Base-by-base conservation (phyloP, 495 filamentous ascomycete genomes). In the Cercophora samala region DNA sequence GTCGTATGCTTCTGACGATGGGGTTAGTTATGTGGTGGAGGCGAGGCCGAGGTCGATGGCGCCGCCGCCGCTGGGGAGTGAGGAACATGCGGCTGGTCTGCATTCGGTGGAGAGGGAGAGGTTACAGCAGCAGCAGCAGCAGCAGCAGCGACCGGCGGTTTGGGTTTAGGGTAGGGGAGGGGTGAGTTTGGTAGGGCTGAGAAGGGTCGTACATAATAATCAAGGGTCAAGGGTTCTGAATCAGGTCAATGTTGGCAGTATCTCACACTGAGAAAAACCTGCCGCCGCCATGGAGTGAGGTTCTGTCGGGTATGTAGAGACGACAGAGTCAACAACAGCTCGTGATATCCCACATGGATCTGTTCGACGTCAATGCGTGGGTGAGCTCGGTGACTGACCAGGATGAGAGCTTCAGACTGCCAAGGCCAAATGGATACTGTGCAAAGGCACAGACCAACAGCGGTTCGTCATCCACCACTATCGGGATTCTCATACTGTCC, bases 1-100 rank as follows among this genome's bases (percentile, higher is more conserved):
- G 51, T 90, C 87, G 24, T 93, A 92, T 72, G 78, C 83, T 19
- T 91, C 88, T 0, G 89, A 91, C 21, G 86, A 93, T 67, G 89
- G 90, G 0, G 81, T 93, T 18, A 81, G 82, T 56, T 91, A 92
- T 68, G 87, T 88, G 22, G 81, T 91, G 18, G 84, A 87, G 62
- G 87, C 87, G 8, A 80, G 81, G 58, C 86, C 86, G 23, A 70
- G 86, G 68, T 85, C 83, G 9, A 81, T 83, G 17, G 80, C 78
- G 6, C 81, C 83, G 17, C 74, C 74, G 15, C 29, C 60, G 15
- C 11, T 46, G 24, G 21, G 17, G 13, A 21, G 26, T 60, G 18
- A 22, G 22, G 25, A 25, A 23, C 51, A 11, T 5, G 26, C 21
- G 25, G 58, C 62, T 25, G 19, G 60, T 32, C 74, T 75, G 8